A percentile compares a stretch with the other conserved stretches of the same genome.
phyloP scores from a whole-genome alignment of 2,329 filamentous ascomycete species.

The Cladosporium sp. region DNA sequence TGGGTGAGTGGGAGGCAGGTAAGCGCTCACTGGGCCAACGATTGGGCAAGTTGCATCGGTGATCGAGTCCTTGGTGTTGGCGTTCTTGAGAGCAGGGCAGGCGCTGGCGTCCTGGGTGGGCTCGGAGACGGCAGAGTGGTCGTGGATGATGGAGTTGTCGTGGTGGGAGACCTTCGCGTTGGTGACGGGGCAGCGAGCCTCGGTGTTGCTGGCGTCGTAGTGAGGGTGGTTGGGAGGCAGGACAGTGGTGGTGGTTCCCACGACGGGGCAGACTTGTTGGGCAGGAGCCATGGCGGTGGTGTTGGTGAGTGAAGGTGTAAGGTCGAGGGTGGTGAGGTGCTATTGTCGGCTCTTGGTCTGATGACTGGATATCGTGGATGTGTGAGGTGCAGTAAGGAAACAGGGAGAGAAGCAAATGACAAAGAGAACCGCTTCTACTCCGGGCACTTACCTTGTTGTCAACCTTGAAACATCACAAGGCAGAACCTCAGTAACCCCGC shows the following conservation, averaged over 20 bases:
- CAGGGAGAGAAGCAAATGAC: not conserved
- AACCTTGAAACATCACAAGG: slow-evolving; percentile 4
- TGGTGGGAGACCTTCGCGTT: slow-evolving; percentile 45
- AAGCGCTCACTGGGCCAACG: slow-evolving; percentile 37
- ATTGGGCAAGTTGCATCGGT: slow-evolving; percentile 43
- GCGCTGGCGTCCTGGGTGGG: slow-evolving; percentile 32
- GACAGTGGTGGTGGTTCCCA: slow-evolving; percentile 14
- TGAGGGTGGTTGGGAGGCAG: slow-evolving; percentile 14
- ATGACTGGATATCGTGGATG: not conserved
- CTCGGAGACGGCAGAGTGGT: slow-evolving; percentile 30
- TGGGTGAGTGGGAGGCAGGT: slow-evolving; percentile 42
- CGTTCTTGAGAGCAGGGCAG: slow-evolving; percentile 40
- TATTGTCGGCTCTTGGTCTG: not conserved
- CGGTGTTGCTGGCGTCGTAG: slow-evolving; percentile 36
- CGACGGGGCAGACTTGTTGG: slow-evolving; percentile 16
- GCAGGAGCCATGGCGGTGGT: slow-evolving; percentile 10
- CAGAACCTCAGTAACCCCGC: slow-evolving; percentile 1
- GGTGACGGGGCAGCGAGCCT: slow-evolving; percentile 42
- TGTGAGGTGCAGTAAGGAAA: not conserved
- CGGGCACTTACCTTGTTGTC: slow-evolving; percentile 2
- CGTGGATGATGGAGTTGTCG: slow-evolving; percentile 34
- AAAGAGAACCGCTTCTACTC: not conserved
- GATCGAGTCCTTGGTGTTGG: slow-evolving; percentile 35
- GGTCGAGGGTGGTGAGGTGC: not conserved
- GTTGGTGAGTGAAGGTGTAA: not conserved